Percentiles rank a stretch among this genome's conserved stretches.
Evolutionary conservation across 768 basidiomycete genomes (phyloP).

Genomic region (Tubosaeta brunneosetosa): DNA sequence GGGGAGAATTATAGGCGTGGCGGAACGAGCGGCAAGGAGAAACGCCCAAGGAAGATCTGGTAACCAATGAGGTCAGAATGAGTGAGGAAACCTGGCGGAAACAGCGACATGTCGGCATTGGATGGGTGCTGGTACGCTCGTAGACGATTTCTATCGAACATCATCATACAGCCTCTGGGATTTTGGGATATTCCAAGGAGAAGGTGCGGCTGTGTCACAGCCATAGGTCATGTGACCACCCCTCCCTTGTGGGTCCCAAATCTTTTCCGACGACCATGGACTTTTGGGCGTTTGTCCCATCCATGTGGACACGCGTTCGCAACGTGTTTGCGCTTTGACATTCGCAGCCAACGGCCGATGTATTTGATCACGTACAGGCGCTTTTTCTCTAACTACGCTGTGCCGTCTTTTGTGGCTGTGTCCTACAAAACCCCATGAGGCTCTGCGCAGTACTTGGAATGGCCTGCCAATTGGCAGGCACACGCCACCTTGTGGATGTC

Average conservation of each 20-base stretch:
- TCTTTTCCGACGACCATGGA: constrained; percentile 20
- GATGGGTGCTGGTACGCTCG: not conserved
- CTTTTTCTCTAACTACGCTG: not conserved
- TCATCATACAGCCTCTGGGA: not conserved
- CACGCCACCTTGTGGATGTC: constrained; percentile 11
- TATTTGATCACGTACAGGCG: constrained; percentile 16
- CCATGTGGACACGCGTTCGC: constrained; percentile 8
- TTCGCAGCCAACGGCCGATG: constrained; percentile 10
- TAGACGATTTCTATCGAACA: not conserved
- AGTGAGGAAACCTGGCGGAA: not conserved
- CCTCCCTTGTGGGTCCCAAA: not conserved
- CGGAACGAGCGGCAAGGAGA: not conserved
- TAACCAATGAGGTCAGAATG: not conserved
- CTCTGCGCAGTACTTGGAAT: constrained; percentile 6
- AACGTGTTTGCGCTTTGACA: constrained; percentile 16
- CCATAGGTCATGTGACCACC: constrained; percentile 16
- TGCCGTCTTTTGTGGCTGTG: constrained; percentile 18
- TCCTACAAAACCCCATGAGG: constrained; percentile 21
- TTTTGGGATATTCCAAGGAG: not conserved
- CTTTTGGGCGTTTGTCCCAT: constrained; percentile 7
- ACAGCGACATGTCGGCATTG: not conserved
- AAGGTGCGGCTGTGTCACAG: constrained; percentile 13
- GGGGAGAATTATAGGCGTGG: constrained; percentile 5
- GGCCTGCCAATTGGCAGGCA: constrained; percentile 20
- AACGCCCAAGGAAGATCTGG: constrained; percentile 7